A percentile compares a stretch with the other conserved stretches of the same genome.
These are phyloP conservation scores for Sanguinoderma infundibulare DNA, from an alignment of 1,284 basidiomycete genomes.

Conservation along the genomic window DNA sequence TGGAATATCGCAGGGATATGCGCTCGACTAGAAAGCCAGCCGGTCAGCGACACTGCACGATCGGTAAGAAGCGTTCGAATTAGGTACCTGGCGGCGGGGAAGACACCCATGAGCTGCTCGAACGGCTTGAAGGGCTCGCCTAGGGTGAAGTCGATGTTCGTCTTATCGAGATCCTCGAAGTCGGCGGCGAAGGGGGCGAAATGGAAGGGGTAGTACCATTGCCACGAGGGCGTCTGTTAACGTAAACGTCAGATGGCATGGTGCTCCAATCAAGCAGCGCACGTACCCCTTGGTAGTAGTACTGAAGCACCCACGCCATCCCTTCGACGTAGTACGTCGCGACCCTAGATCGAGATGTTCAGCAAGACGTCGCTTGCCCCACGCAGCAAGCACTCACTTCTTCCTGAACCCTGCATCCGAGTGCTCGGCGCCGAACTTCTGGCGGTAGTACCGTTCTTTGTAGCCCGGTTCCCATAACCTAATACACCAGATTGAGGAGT, in stretches of 20 bases:
- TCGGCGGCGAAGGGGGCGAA: slow-evolving; percentile 98
- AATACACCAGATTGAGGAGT: slow-evolving; percentile 7
- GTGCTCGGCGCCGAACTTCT: slow-evolving; percentile 88
- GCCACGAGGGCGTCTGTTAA: slow-evolving; percentile 91
- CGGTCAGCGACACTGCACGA: neutral
- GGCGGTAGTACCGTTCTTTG: slow-evolving; percentile 91
- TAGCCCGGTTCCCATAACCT: slow-evolving; percentile 96
- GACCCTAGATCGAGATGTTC: slow-evolving; percentile 53
- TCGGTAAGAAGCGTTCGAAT: neutral
- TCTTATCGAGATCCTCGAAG: slow-evolving; percentile 80
- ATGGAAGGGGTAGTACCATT: slow-evolving; percentile 99
- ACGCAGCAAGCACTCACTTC: slow-evolving; percentile 52
- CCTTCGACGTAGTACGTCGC: slow-evolving; percentile 92
- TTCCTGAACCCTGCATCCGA: slow-evolving; percentile 78
- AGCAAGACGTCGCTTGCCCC: neutral
- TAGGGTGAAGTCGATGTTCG: slow-evolving; percentile 80
- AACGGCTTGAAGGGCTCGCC: slow-evolving; percentile 96
- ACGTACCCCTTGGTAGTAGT: slow-evolving; percentile 97
- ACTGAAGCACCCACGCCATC: slow-evolving; percentile 94
- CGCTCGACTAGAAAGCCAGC: slow-evolving; percentile 61
- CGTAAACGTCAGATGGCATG: slow-evolving; percentile 13
- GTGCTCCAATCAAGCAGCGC: neutral
- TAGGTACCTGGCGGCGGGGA: slow-evolving; percentile 87
- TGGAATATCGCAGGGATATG: slow-evolving; percentile 93
- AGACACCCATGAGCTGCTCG: slow-evolving; percentile 98